Percentiles rank a stretch among this genome's conserved stretches.
Conservation (phyloP, 352 stramenopile genomes). For the Globisporangium acanthophoron region DNA sequence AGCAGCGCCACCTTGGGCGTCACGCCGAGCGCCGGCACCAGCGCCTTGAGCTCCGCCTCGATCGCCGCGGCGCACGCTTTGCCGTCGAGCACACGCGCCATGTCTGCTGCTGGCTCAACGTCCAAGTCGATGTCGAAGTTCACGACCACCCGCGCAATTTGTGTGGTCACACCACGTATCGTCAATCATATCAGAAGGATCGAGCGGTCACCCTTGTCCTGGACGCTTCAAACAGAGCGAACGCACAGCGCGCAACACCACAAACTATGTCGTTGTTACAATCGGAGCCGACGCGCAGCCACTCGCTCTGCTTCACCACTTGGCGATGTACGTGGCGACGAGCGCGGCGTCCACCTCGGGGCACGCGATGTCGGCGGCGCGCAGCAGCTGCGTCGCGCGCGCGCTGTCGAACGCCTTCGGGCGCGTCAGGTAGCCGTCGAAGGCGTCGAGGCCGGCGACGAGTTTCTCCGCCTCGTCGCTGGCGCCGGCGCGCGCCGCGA, state of each 20-base stretch:
- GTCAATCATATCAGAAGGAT: no score
- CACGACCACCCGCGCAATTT: no score
- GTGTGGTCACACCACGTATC: no score
- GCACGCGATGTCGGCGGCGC: conserved; percentile 30
- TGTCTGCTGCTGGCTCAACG: not conserved
- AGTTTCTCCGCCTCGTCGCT: conserved; percentile 48
- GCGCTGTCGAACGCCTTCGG: conserved; percentile 58
- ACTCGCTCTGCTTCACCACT: conserved; percentile 19
- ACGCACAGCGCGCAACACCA: no score
- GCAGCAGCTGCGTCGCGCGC: conserved; percentile 40
- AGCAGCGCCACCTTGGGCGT: conserved; percentile 90
- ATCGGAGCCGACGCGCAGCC: no score
- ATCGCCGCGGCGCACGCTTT: conserved; percentile 66
- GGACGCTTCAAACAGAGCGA: no score
- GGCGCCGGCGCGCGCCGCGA: conserved; percentile 10
- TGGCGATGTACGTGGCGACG: conserved; percentile 33
- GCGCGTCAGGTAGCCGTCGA: conserved; percentile 61
- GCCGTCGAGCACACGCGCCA: conserved; percentile 30
- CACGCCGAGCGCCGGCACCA: conserved; percentile 24
- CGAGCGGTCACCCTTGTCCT: no score
- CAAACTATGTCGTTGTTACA: not conserved
- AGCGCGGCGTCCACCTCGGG: conserved; percentile 34
- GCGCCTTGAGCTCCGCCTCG: conserved; percentile 54
- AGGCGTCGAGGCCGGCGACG: conserved; percentile 51
- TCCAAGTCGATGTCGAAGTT: no score